Base-by-base conservation (phyloP, 352 stramenopile species). In the Globisporangium splendens region DNA sequence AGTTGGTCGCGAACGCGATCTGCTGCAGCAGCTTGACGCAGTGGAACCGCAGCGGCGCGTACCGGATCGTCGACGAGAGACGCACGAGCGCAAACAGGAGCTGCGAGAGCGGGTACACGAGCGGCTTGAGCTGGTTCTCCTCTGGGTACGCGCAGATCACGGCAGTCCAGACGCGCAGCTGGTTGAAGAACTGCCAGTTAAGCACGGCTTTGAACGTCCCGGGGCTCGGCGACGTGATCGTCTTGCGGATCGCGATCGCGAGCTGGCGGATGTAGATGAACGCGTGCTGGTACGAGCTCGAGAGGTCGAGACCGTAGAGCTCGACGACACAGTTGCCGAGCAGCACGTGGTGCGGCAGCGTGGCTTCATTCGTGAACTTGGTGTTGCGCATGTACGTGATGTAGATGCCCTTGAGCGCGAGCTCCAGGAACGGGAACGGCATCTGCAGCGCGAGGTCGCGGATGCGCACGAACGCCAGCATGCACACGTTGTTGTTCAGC, bases 231-330 rank as follows among this genome's bases (percentile, higher is more conserved):
- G 97, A 95, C 54, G 86, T 93, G 68, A 99, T 96, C 14, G 96
- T 98, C 54, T 96, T 96, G 58, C 97, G 88, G 49, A 99, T 83
- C 69, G 98, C 92, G 55, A 99, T 93, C n/a, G 97, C 97, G 50
- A 99, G 74, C 70, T 99, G 95, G 31, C 97, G 91, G 54, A 99
- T 98, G 79, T 99, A 99, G 28, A 99, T 86, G 70, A 99, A 99
- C 18, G 97, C 96, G 75, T 99, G 96, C 72, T 99, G 97, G 82
- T 99, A 99, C 46, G 96, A 96, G 58, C 90, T 97, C 18, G 91
- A 88, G 47, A 98, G 81, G 72, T 99, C 96, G 17, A 99, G 67
- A 15, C 89, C 88, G 63, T 98, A 99, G 18, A 99, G 79, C 68
- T 99, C 96, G n/a, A 99, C 96, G n/a, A 99, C 78, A 72, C 96